phyloP scores from a whole-genome alignment of 192 early-diverging fungal genomes.

The Entomortierella beljakovae region DNA sequence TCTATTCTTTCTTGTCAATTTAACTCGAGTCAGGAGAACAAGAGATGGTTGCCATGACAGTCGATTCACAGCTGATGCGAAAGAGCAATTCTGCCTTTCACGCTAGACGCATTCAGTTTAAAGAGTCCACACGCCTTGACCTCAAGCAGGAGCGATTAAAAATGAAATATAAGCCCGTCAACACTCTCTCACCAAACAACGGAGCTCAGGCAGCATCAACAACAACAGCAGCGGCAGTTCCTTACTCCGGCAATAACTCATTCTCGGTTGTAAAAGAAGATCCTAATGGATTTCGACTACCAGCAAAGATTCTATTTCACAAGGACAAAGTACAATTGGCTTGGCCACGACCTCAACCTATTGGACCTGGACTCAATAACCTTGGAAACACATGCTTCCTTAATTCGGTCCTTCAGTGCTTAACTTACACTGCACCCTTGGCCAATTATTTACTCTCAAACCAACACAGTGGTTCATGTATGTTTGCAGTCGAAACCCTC shows the following conservation, averaged over 20 bases:
- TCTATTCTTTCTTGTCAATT: too few relatives aligned
- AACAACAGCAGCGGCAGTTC: not conserved
- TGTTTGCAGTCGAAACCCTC: slow-evolving; percentile 25
- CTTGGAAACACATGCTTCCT: slow-evolving; percentile 84
- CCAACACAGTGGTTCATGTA: slow-evolving; percentile 72
- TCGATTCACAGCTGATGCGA: slow-evolving; percentile 37
- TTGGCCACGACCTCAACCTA: slow-evolving; percentile 68
- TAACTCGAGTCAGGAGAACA: too few relatives aligned
- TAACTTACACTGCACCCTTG: slow-evolving; percentile 81
- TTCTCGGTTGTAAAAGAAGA: slow-evolving; percentile 53
- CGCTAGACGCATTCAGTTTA: slow-evolving; percentile 72
- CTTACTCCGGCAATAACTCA: slow-evolving; percentile 17
- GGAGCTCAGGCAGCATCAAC: not conserved
- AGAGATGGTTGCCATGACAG: slow-evolving; percentile 29
- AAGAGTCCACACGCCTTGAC: slow-evolving; percentile 66
- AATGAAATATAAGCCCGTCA: slow-evolving; percentile 74
- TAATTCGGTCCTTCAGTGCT: slow-evolving; percentile 84
- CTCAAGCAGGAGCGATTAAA: slow-evolving; percentile 69
- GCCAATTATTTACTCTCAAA: slow-evolving; percentile 73
- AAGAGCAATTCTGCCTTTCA: slow-evolving; percentile 45
- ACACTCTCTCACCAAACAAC: slow-evolving; percentile 36
- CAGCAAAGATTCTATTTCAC: slow-evolving; percentile 64
- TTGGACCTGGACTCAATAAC: slow-evolving; percentile 79
- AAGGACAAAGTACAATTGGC: slow-evolving; percentile 62
- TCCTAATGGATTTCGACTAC: slow-evolving; percentile 66